Conservation (phyloP, 805 yeast species). For the Suhomyces prunicola region DNA sequence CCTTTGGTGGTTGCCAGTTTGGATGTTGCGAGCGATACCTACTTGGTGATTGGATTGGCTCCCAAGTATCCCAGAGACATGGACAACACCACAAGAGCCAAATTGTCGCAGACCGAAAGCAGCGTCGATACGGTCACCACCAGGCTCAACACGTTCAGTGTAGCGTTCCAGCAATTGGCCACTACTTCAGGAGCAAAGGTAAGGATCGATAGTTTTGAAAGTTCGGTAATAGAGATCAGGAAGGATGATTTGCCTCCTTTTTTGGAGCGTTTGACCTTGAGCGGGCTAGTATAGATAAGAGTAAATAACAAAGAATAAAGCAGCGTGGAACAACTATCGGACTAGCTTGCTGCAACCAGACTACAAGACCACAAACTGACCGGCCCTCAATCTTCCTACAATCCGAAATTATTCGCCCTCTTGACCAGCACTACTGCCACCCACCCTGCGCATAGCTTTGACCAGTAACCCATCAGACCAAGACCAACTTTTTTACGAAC, state of each 20-base stretch:
- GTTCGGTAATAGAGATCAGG: constrained; percentile 85
- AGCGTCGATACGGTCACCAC: constrained; percentile 43
- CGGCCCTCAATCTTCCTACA: too few species aligned
- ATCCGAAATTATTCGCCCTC: too few species aligned
- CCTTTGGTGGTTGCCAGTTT: constrained; percentile 87
- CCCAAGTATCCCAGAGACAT: constrained; percentile 66
- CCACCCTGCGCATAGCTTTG: too few species aligned
- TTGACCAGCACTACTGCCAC: too few species aligned
- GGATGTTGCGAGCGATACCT: constrained; percentile 70
- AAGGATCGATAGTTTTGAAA: constrained; percentile 90
- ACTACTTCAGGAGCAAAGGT: constrained; percentile 81
- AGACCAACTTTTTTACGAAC: too few species aligned
- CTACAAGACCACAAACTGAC: too few species aligned
- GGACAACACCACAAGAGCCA: constrained; percentile 34
- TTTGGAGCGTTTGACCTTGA: constrained; percentile 67
- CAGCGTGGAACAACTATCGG: too few species aligned
- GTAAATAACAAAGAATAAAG: too few species aligned
- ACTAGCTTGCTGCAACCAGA: too few species aligned
- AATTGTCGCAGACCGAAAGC: constrained; percentile 20
- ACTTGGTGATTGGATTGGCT: constrained; percentile 84
- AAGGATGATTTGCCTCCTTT: constrained; percentile 87
- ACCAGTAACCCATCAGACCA: too few species aligned
- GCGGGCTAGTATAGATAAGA: constrained; percentile 5
- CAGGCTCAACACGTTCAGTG: constrained; percentile 76
- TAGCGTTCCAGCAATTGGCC: constrained; percentile 89